phyloP scores from a whole-genome alignment of 371 early-diverging fungal genomes.

The Actinomortierella ambigua region DNA sequence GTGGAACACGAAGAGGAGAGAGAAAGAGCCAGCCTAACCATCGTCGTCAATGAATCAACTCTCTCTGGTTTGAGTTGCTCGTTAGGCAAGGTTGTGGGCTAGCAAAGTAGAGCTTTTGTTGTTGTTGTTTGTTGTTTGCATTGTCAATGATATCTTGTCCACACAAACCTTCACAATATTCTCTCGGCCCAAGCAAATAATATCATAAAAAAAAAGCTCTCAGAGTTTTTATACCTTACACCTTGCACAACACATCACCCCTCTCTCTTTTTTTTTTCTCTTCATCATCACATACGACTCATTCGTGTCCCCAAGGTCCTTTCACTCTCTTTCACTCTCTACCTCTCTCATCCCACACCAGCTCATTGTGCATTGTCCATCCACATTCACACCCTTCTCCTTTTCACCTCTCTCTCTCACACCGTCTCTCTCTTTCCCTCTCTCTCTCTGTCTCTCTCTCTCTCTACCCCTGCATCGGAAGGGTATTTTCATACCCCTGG shows the following conservation, averaged over 20 bases:
- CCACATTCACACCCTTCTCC: neutral
- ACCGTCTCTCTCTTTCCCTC: neutral
- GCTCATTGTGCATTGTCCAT: neutral
- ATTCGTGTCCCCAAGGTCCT: neutral
- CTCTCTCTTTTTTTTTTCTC: neutral
- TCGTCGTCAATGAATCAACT: too few species aligned
- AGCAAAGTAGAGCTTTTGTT: neutral
- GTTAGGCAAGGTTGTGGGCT: neutral
- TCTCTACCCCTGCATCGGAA: neutral
- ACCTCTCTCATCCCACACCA: neutral
- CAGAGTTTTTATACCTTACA: neutral
- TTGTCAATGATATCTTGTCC: neutral
- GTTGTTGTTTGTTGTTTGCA: neutral
- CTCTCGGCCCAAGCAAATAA: too few species aligned
- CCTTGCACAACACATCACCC: neutral
- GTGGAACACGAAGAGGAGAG: neutral
- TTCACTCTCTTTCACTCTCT: neutral
- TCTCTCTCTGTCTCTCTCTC: neutral
- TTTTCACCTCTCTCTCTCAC: neutral
- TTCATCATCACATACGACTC: neutral
- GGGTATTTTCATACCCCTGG: neutral
- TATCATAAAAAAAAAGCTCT: constrained; percentile 6
- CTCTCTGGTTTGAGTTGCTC: neutral
- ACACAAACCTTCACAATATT: neutral
- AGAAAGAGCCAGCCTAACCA: too few species aligned